Percentiles rank a stretch among this genome's conserved stretches.
Evolutionary conservation across 2,329 filamentous ascomycete species (phyloP).

Genomic region (Huntiella moniliformis): DNA sequence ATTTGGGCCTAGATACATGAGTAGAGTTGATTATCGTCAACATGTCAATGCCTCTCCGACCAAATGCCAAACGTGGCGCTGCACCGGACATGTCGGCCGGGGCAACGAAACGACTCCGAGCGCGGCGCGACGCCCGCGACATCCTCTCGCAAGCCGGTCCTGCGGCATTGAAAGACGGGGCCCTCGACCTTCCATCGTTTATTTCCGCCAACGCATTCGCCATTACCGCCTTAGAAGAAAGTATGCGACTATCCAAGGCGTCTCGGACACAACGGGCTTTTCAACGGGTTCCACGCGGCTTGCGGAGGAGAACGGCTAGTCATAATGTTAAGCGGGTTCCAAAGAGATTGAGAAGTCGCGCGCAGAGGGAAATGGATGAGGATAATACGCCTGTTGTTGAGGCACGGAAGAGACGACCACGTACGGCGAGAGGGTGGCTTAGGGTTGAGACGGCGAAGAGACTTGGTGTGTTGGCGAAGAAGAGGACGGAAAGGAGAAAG

Average conservation of each 20-base stretch:
- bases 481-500: constrained; percentile 26
- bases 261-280: constrained; percentile 54
- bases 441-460: constrained; percentile 60
- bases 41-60: constrained; percentile 9
- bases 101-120: constrained; percentile 25
- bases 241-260: constrained; percentile 56
- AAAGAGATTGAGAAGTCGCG: constrained; percentile 50
- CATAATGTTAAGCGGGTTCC: constrained; percentile 89
- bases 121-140: constrained; percentile 26
- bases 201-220: constrained; percentile 75
- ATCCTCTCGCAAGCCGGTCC: constrained; percentile 33
- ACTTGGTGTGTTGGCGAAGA: constrained; percentile 43
- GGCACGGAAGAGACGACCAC: constrained; percentile 40
- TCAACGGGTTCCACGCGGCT: constrained; percentile 67
- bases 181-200: constrained; percentile 71
- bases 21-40: no score
- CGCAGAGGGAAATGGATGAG: constrained; percentile 57
- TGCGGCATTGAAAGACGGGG: constrained; percentile 44
- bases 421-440: constrained; percentile 37
- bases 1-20: no score
- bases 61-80: constrained; percentile 7
- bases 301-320: constrained; percentile 77
- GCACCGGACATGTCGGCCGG: constrained; percentile 2
- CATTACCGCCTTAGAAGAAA: constrained; percentile 66
- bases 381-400: constrained; percentile 80